Base-by-base conservation (phyloP, 345 rosid species). In the Moringa oleifera region DNA sequence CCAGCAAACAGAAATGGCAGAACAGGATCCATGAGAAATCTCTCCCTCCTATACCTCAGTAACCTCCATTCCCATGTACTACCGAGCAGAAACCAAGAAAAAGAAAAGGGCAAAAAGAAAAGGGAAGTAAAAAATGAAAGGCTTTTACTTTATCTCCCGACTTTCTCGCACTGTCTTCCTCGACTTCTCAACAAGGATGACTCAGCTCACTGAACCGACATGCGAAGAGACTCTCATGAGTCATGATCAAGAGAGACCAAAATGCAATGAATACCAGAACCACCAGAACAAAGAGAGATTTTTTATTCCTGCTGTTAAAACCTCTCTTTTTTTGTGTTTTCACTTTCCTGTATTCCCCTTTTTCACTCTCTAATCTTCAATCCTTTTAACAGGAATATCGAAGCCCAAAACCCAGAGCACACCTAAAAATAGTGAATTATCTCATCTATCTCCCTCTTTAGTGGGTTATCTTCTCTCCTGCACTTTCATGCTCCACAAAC, bases 211-310 rank as follows among this genome's bases (percentile, higher is more conserved):
- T n/a, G n/a, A 69, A 73, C 33, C 59, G 71, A 69, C 85, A 73
- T 65, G 71, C 66, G 66, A 55, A 60, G 62, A 70, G 61, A 53
- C 65, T 53, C 68, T 61, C 71, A 70, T 19, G 58, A 73, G 77
- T 73, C 74, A 46, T 63, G 67, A 77, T 73, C 80, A 73, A 61
- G 33, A 41, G 53, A 71, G 75, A 70, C 76, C 74, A 61, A 79
- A 79, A 62, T 67, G 79, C 75, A 51, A 56, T 55, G 78, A 67
- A 25, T 59, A 28, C 57, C 16, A 45, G 58, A 23, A 28, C 21
- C 25, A 25, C 23, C 37, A 55, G 50, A 63, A 50, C 55, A 28
- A 8, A 54, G 36, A 54, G 57, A 63, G 51, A 53, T 67, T 58
- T 68, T 71, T 63, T 62, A 41, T 52, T 66, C 49, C 65, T 59